These are phyloP conservation scores for Candida neerlandica DNA, from an alignment of 1,139 yeast species.

Conservation along the genomic window DNA sequence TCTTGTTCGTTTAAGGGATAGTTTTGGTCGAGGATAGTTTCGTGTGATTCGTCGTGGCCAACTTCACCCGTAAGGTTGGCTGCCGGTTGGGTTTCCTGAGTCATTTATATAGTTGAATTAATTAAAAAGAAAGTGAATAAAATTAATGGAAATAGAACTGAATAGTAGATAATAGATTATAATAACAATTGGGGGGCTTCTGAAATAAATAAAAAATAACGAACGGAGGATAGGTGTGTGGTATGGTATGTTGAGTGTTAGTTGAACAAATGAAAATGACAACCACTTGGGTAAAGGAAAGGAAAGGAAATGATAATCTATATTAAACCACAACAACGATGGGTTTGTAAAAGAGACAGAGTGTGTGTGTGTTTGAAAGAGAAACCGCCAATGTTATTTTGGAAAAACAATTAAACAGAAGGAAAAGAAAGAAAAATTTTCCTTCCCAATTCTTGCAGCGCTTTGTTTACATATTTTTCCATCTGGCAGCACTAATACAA, in stretches of 20 bases:
- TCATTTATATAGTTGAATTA: neutral
- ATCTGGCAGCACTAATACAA: neutral
- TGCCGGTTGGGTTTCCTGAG: neutral
- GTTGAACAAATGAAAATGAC: neutral
- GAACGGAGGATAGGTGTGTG: neutral
- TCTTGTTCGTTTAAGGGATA: neutral
- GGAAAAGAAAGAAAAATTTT: neutral
- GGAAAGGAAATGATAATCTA: too few species aligned
- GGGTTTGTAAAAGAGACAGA: too few species aligned
- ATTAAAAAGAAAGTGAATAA: neutral
- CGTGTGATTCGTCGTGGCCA: neutral
- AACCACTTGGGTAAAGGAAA: too few species aligned
- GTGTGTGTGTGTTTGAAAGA: too few species aligned
- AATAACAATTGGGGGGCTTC: neutral
- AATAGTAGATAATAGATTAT: neutral
- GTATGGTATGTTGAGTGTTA: too few species aligned
- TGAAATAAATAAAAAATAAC: neutral
- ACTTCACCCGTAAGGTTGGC: conserved; percentile 2
- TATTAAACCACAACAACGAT: too few species aligned
- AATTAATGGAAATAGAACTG: neutral
- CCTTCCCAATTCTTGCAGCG: neutral
- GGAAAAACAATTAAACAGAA: neutral
- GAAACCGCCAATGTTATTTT: neutral
- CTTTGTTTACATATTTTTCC: neutral
- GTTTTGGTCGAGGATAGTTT: neutral